Base-by-base conservation (phyloP, 108 stramenopile species). In the Cyclotella atomus region DNA sequence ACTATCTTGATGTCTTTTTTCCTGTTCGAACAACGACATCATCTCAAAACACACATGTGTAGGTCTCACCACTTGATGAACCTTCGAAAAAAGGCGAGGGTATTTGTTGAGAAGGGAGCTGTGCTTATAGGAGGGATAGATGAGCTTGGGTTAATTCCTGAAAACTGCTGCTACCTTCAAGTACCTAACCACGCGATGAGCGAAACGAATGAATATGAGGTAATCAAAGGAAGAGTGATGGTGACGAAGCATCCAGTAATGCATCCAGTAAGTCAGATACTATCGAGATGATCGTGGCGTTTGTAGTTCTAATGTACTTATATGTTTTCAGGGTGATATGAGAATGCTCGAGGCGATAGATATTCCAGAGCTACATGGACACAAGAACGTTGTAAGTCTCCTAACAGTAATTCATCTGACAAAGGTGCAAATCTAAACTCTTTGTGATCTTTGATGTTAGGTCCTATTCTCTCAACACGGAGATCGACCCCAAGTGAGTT, bases 391-490 rank as follows among this genome's bases (percentile, higher is more conserved):
- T 19, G n/a, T n/a, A n/a, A n/a, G n/a, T n/a, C n/a, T n/a, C n/a
- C n/a, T n/a, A n/a, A n/a, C n/a, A 46, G 38, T 41, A 9, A 41
- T 9, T 9, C 38, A 9, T 9, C 12, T 41, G 38, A 41, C 38
- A 41, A 41, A 41, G 38, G 12, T 9, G 38, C 9, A 41, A n/a
- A n/a, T n/a, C n/a, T n/a, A n/a, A n/a, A n/a, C n/a, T n/a, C n/a
- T n/a, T n/a, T n/a, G n/a, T n/a, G n/a, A n/a, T n/a, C n/a, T n/a
- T n/a, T n/a, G n/a, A n/a, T n/a, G n/a, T n/a, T n/a, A n/a, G n/a
- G n/a, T 75, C 38, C 74, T 75, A 1, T 75, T 75, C 44, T 56
- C 65, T 28, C 65, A 75, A 43, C 65, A 75, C 57, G 74, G 74
- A 19, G 57, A 59, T 14, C 27, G 74, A 38, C 74, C 74, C n/a